phyloP scores from a whole-genome alignment of 441 rosid species.

The Aleurites moluccanus region DNA sequence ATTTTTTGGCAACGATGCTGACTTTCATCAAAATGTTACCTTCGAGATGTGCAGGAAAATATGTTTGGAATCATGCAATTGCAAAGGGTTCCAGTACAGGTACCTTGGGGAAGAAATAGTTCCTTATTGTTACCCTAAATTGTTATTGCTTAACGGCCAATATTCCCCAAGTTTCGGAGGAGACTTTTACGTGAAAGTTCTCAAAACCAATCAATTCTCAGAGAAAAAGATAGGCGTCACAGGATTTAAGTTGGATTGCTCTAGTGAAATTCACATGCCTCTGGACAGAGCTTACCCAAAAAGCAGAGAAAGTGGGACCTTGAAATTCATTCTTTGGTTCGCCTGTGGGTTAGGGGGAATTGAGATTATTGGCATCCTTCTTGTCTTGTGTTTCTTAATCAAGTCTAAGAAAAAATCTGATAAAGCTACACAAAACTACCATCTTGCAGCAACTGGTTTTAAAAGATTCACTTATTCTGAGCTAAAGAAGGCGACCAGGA shows the following conservation, averaged over 20 bases:
- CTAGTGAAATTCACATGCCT: not conserved
- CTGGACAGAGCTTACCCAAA: constrained; percentile 21
- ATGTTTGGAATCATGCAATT: constrained; percentile 26
- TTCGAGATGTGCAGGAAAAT: constrained; percentile 15
- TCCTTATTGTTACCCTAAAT: constrained; percentile 26
- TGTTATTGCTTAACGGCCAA: constrained; percentile 22
- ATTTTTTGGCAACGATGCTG: constrained; percentile 29
- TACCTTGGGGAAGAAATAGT: not conserved
- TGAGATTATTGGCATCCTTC: constrained; percentile 9
- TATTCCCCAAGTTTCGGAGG: constrained; percentile 14
- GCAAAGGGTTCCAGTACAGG: constrained; percentile 28
- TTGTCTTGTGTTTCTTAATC: constrained; percentile 14
- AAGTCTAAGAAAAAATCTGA: not conserved
- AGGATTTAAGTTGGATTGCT: constrained; percentile 10
- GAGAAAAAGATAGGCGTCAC: not conserved
- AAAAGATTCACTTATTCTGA: constrained; percentile 62
- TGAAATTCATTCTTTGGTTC: constrained; percentile 15
- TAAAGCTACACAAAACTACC: not conserved
- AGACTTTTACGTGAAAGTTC: constrained; percentile 30
- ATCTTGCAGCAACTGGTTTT: constrained; percentile 35
- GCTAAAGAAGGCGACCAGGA: constrained; percentile 58
- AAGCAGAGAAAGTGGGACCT: not conserved
- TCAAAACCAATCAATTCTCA: not conserved
- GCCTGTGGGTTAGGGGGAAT: constrained; percentile 14
- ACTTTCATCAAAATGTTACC: not conserved